These are phyloP conservation scores for Chalciporus chontae DNA, from an alignment of 768 basidiomycete species.

Conservation along the genomic window DNA sequence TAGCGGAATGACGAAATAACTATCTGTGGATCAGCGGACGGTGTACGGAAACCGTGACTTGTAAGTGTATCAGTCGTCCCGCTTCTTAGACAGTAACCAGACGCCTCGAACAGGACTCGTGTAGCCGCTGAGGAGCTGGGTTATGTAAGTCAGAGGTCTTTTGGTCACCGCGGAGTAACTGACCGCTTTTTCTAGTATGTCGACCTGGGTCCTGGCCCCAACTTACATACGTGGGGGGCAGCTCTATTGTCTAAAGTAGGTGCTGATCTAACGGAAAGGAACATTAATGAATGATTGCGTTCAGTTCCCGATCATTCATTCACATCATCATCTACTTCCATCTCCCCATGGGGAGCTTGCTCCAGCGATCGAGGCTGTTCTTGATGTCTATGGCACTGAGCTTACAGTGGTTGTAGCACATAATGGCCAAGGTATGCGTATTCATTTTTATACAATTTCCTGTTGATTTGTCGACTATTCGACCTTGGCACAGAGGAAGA, in stretches of 20 bases:
- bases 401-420: conserved; percentile 86
- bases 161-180: conserved; percentile 1
- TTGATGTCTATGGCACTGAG: conserved; percentile 74
- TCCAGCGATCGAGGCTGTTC: conserved; percentile 82
- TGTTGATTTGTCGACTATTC: neutral
- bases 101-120: conserved; percentile 52
- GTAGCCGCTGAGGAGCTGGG: conserved; percentile 74
- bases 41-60: conserved; percentile 86
- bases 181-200: conserved; percentile 53
- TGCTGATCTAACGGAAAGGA: neutral
- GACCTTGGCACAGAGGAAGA: conserved; percentile 64
- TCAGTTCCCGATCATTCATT: conserved; percentile 85
- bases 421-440: conserved; percentile 80
- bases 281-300: neutral
- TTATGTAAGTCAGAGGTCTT: conserved; percentile 52
- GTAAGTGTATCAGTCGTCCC: conserved; percentile 35
- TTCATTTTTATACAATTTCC: neutral
- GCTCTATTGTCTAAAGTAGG: conserved; percentile 72
- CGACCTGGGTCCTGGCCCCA: conserved; percentile 85
- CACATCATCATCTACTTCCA: conserved; percentile 82
- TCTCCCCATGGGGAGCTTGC: conserved; percentile 86
- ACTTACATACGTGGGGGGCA: conserved; percentile 88
- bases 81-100: neutral
- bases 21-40: conserved; percentile 42
- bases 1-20: neutral